These are phyloP conservation scores for Huntiella omanensis DNA, from an alignment of 2,329 filamentous ascomycete genomes.

Conservation along the genomic window DNA sequence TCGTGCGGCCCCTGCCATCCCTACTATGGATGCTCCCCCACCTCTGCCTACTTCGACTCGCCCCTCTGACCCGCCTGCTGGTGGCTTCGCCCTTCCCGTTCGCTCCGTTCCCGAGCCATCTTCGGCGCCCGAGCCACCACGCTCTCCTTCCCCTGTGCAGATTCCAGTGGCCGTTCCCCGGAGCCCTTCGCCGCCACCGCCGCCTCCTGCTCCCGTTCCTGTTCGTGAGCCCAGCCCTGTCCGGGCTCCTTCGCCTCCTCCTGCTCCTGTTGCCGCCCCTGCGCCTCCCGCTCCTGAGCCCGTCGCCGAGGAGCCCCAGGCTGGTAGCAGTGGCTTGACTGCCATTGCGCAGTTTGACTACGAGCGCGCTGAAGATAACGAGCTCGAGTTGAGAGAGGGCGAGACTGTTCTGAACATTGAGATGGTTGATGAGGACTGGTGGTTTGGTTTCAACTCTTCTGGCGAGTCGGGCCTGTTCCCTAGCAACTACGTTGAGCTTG, in stretches of 20 bases:
- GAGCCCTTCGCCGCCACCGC: conserved; percentile 24
- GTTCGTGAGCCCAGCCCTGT: conserved; percentile 19
- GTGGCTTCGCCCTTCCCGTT: conserved; percentile 54
- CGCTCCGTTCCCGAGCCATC: conserved; percentile 40
- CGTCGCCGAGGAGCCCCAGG: conserved; percentile 2
- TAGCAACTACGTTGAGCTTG: conserved; percentile 85
- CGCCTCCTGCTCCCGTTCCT: conserved; percentile 5
- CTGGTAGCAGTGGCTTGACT: conserved; percentile 35
- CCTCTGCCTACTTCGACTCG: conserved; percentile 18
- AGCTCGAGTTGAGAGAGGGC: conserved; percentile 77
- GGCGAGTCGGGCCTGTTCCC: conserved; percentile 87
- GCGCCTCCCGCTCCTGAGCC: background rate
- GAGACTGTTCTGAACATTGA: conserved; percentile 82
- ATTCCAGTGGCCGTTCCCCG: conserved; percentile 72
- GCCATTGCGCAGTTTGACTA: conserved; percentile 87
- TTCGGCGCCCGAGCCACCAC: conserved; percentile 36
- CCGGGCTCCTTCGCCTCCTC: conserved; percentile 10
- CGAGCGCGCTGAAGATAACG: conserved; percentile 93
- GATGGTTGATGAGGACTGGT: conserved; percentile 97
- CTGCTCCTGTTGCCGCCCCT: conserved; percentile 8
- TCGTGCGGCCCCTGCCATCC: conserved; percentile 18
- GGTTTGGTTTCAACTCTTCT: conserved; percentile 75
- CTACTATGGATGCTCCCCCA: conserved; percentile 26
- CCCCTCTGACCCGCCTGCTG: conserved; percentile 45
- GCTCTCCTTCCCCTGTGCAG: conserved; percentile 57